Conservation (phyloP, 345 rosid genomes). For the Kernera saxatilis region DNA sequence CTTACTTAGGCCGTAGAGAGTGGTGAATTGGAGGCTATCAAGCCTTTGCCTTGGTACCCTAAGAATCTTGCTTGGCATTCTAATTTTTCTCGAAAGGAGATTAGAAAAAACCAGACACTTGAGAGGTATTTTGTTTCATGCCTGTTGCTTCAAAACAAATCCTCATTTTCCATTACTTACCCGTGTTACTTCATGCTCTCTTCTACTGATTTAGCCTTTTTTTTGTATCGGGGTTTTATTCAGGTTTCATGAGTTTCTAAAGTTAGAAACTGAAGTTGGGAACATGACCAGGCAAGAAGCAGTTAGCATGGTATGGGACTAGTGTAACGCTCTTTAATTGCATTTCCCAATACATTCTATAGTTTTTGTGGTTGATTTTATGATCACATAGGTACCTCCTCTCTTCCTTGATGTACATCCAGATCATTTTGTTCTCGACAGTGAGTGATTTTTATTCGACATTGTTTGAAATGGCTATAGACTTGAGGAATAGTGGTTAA, state of each 20-base stretch:
- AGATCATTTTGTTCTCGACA: constrained; percentile 77
- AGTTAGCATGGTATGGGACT: constrained; percentile 81
- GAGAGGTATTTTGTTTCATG: constrained; percentile 53
- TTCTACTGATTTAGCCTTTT: neutral
- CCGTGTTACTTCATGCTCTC: neutral
- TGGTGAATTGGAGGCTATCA: constrained; percentile 67
- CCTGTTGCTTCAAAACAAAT: neutral
- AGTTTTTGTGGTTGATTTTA: neutral
- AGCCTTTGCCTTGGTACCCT: constrained; percentile 91
- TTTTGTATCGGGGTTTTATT: neutral
- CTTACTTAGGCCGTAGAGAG: constrained; percentile 49
- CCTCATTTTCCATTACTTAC: neutral
- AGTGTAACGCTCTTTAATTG: neutral
- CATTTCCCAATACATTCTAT: neutral
- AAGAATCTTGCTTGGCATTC: constrained; percentile 93
- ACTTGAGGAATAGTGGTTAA: neutral
- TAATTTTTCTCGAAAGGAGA: constrained; percentile 85
- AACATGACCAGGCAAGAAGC: constrained; percentile 97
- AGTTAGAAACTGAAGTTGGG: constrained; percentile 93
- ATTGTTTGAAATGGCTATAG: neutral
- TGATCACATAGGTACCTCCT: constrained; percentile 70
- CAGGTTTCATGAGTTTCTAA: constrained; percentile 94
- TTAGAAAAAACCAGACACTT: constrained; percentile 82
- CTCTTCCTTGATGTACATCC: constrained; percentile 83
- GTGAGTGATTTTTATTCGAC: constrained; percentile 40